phyloP scores from a whole-genome alignment of 495 filamentous ascomycete genomes.

The Staphylotrichum longicolle region DNA sequence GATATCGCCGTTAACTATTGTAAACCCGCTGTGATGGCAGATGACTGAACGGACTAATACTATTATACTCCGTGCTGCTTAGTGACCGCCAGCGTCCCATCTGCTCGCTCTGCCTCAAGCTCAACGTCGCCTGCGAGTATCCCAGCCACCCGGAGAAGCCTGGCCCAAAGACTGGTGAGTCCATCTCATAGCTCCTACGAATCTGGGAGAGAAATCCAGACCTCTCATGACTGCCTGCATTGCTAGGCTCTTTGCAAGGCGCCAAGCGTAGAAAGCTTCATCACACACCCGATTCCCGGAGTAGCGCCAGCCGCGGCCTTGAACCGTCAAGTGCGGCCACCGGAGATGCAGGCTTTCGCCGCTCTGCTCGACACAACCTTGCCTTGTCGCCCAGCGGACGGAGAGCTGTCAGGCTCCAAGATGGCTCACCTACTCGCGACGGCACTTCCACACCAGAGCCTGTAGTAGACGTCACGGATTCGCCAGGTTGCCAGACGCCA shows the following conservation, averaged over 20 bases:
- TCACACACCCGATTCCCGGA: too few relatives aligned
- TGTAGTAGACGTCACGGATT: background rate
- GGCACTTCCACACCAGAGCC: background rate
- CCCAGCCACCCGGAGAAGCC: slow-evolving; percentile 2
- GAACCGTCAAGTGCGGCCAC: background rate
- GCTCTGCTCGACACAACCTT: background rate
- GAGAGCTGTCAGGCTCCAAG: background rate
- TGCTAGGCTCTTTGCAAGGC: background rate
- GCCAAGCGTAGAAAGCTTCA: background rate
- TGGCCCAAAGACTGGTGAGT: slow-evolving; percentile 3
- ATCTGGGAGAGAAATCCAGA: background rate
- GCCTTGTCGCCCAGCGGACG: background rate
- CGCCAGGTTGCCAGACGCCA: too few relatives aligned
- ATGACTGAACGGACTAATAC: background rate
- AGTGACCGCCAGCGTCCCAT: slow-evolving; percentile 1
- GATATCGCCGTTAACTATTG: too few relatives aligned
- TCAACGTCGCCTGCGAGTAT: slow-evolving; percentile 3
- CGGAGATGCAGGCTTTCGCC: background rate
- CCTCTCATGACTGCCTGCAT: background rate
- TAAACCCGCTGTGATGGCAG: too few relatives aligned
- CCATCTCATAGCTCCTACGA: background rate
- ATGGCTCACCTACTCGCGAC: background rate
- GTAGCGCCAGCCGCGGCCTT: background rate
- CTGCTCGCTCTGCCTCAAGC: background rate
- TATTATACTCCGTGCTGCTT: background rate